Conservation (phyloP, 1,284 basidiomycete genomes). For the Cystobasidium slooffiae region DNA sequence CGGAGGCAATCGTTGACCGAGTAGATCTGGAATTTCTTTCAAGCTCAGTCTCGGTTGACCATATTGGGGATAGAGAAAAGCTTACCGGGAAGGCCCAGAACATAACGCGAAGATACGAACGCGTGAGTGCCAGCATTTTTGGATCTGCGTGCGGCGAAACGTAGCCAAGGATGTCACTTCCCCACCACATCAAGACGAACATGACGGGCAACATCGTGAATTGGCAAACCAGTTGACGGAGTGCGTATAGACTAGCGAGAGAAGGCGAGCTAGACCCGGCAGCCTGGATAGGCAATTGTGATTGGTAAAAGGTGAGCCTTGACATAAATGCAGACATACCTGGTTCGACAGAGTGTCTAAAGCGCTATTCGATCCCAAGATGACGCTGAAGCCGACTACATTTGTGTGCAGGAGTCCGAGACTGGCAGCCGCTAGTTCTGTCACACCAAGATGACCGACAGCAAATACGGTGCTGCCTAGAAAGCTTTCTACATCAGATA, state of each 20-base stretch:
- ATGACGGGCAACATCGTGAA: slow-evolving; percentile 8
- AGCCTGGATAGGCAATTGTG: too few species aligned
- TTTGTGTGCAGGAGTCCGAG: slow-evolving; percentile 49
- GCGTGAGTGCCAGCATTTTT: slow-evolving; percentile 14
- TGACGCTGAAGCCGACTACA: slow-evolving; percentile 46
- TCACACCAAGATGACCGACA: slow-evolving; percentile 50
- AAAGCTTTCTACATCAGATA: not conserved
- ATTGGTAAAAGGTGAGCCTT: too few species aligned
- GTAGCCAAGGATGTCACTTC: not conserved
- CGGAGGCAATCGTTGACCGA: slow-evolving; percentile 61
- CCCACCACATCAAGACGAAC: slow-evolving; percentile 9
- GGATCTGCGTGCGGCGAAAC: slow-evolving; percentile 21
- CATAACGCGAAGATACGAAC: slow-evolving; percentile 68
- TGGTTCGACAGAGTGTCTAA: slow-evolving; percentile 38
- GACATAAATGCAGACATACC: too few species aligned
- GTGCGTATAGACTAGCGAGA: slow-evolving; percentile 15
- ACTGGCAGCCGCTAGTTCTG: slow-evolving; percentile 50
- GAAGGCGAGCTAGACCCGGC: slow-evolving; percentile 1
- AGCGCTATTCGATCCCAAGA: slow-evolving; percentile 44
- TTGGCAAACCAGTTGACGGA: slow-evolving; percentile 8
- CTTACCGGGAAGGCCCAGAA: slow-evolving; percentile 76
- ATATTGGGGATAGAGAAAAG: not conserved
- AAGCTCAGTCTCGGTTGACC: not conserved
- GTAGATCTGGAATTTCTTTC: slow-evolving; percentile 62
- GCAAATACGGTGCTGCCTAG: slow-evolving; percentile 37